Percentiles rank a stretch among this genome's conserved stretches.
phyloP scores from a whole-genome alignment of 1,139 yeast genomes.

The Candida pseudocylindracea region DNA sequence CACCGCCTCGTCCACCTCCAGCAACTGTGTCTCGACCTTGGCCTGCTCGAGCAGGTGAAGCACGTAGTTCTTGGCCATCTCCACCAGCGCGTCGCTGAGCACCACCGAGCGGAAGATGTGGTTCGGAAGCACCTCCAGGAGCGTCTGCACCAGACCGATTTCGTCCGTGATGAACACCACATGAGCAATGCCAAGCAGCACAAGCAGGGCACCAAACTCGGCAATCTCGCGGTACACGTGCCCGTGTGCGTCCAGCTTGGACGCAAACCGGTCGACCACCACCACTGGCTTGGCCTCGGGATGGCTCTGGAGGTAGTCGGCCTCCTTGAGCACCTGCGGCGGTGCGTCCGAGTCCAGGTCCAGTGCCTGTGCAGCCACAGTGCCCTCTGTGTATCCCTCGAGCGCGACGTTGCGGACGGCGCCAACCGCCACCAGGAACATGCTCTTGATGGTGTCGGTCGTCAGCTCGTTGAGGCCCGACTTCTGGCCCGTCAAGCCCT shows the following conservation, averaged over 20 bases:
- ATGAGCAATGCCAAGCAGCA: slow-evolving; percentile 68
- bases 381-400: neutral
- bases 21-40: slow-evolving; percentile 6
- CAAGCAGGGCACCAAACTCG: slow-evolving; percentile 70
- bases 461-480: slow-evolving; percentile 76
- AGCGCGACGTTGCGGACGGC: slow-evolving; percentile 54
- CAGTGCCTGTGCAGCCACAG: neutral
- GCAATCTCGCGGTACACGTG: slow-evolving; percentile 60
- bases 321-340: slow-evolving; percentile 27
- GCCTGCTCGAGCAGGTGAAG: slow-evolving; percentile 7
- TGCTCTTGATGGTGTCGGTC: slow-evolving; percentile 66
- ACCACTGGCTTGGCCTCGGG: slow-evolving; percentile 80
- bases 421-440: slow-evolving; percentile 50
- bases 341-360: slow-evolving; percentile 5
- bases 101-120: slow-evolving; percentile 61
- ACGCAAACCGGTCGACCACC: slow-evolving; percentile 51
- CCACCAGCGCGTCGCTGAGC: slow-evolving; percentile 61
- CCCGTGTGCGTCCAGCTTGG: slow-evolving; percentile 17
- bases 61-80: slow-evolving; percentile 54
- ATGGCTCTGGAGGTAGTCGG: slow-evolving; percentile 63
- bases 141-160: slow-evolving; percentile 47
- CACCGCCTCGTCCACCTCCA: slow-evolving; percentile 27
- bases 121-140: slow-evolving; percentile 58
- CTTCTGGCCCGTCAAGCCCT: slow-evolving; percentile 84
- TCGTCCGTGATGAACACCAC: slow-evolving; percentile 77